Percentiles rank a stretch among this genome's conserved stretches.
phyloP scores from a whole-genome alignment of 2,329 filamentous ascomycete species.

The Pyricularia grisea region DNA sequence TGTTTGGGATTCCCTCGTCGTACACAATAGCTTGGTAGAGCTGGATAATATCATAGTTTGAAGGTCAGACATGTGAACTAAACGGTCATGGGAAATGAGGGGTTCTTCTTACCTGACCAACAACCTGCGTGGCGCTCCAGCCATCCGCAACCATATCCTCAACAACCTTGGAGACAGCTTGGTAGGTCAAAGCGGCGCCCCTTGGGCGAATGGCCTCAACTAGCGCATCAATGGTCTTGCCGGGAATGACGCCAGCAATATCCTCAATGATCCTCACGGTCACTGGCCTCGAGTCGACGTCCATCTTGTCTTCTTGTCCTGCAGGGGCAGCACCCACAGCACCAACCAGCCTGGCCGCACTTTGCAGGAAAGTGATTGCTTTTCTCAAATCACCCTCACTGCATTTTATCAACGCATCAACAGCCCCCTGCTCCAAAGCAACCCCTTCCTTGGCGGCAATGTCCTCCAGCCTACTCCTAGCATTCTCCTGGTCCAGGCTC shows the following conservation, averaged over 20 bases:
- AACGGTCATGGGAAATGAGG: not conserved
- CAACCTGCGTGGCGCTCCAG: slow-evolving; percentile 87
- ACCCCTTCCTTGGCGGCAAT: slow-evolving; percentile 79
- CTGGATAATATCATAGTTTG: slow-evolving; percentile 25
- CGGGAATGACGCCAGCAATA: slow-evolving; percentile 90
- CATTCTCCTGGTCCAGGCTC: slow-evolving; percentile 79
- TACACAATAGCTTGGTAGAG: slow-evolving; percentile 75
- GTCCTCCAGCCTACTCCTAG: slow-evolving; percentile 65
- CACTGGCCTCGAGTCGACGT: slow-evolving; percentile 50
- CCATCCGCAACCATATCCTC: slow-evolving; percentile 92
- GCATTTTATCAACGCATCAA: slow-evolving; percentile 76
- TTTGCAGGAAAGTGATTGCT: slow-evolving; percentile 93
- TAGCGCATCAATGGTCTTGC: slow-evolving; percentile 59
- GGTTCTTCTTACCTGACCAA: slow-evolving; percentile 55
- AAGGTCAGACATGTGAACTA: slow-evolving; percentile 7
- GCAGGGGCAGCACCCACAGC: slow-evolving; percentile 36
- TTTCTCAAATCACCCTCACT: slow-evolving; percentile 93
- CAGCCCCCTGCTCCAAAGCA: slow-evolving; percentile 63
- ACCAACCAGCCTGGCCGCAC: slow-evolving; percentile 79
- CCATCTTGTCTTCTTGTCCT: slow-evolving; percentile 45
- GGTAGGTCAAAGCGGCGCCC: slow-evolving; percentile 56
- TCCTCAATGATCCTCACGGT: slow-evolving; percentile 80
- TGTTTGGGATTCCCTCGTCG: slow-evolving; percentile 74
- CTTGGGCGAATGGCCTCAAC: slow-evolving; percentile 68
- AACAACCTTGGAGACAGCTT: slow-evolving; percentile 66